These are phyloP conservation scores for Carpinus viminea DNA, from an alignment of 306 rosid genomes.

Conservation along the genomic window DNA sequence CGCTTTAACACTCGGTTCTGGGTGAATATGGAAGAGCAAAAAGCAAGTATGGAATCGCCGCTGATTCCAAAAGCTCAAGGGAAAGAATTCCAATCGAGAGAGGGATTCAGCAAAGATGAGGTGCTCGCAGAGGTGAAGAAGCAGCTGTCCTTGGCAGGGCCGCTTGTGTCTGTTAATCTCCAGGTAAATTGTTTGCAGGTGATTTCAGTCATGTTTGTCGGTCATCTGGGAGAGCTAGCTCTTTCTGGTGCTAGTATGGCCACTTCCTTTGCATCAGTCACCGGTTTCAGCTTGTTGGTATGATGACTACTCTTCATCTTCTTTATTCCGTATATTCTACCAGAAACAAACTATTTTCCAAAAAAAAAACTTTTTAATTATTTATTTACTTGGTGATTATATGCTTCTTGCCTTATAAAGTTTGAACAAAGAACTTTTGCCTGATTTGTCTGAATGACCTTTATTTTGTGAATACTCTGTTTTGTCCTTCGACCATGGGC, in stretches of 20 bases:
- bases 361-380: neutral
- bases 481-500: neutral
- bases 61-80: slow-evolving; percentile 18
- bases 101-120: slow-evolving; percentile 11
- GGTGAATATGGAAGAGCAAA: neutral
- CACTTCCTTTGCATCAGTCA: slow-evolving; percentile 50
- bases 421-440: neutral
- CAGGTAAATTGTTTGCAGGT: slow-evolving; percentile 33
- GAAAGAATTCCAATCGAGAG: neutral
- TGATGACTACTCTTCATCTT: neutral
- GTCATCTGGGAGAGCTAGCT: slow-evolving; percentile 47
- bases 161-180: slow-evolving; percentile 33
- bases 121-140: slow-evolving; percentile 33
- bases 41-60: slow-evolving; percentile 11
- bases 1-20: too few species aligned
- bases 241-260: slow-evolving; percentile 53
- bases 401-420: neutral
- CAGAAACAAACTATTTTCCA: neutral
- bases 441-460: neutral
- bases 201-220: slow-evolving; percentile 51
- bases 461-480: neutral
- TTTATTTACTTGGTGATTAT: neutral
- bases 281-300: slow-evolving; percentile 54
- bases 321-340: neutral
- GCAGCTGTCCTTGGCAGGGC: slow-evolving; percentile 43